phyloP scores from a whole-genome alignment of 1,284 basidiomycete species.

The Bjerkandera adusta region DNA sequence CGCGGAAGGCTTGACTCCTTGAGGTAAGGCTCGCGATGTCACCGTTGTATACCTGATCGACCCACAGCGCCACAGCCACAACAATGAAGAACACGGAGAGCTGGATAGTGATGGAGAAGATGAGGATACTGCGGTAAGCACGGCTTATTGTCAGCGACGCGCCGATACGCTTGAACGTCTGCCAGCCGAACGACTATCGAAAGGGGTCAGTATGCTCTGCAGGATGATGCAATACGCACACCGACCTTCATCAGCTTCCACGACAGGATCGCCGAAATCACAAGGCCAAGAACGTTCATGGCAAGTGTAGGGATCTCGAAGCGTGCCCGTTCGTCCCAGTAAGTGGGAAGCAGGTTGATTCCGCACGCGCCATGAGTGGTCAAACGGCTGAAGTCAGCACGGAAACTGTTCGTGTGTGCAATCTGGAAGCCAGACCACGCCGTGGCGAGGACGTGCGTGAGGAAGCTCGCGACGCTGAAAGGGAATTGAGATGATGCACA shows the following conservation, averaged over 20 bases:
- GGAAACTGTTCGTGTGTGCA: conserved; percentile 54
- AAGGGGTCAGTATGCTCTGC: neutral
- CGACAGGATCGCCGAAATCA: conserved; percentile 62
- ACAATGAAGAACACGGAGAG: conserved; percentile 76
- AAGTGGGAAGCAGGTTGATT: conserved; percentile 50
- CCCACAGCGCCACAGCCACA: conserved; percentile 66
- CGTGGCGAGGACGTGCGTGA: conserved; percentile 71
- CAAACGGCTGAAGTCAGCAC: conserved; percentile 49
- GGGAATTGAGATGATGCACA: neutral
- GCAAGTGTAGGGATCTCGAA: conserved; percentile 66
- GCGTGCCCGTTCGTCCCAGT: conserved; percentile 54
- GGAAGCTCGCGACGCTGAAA: conserved; percentile 54
- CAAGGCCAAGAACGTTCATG: conserved; percentile 57
- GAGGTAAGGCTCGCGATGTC: conserved; percentile 52
- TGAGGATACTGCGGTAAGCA: conserved; percentile 69
- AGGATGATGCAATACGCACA: neutral
- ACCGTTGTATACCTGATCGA: conserved; percentile 72
- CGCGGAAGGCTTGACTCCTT: conserved; percentile 49
- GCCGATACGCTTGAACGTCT: conserved; percentile 81
- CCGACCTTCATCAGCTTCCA: conserved; percentile 72
- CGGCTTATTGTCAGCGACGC: conserved; percentile 73
- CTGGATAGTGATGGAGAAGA: conserved; percentile 71
- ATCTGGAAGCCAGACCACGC: conserved; percentile 71
- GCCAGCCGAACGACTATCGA: conserved; percentile 72
- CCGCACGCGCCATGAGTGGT: conserved; percentile 66